Evolutionary conservation across 129 eudicot species (phyloP), one percentile per base, ranked within the genome.

Genomic region (Tanacetum coccineum): DNA sequence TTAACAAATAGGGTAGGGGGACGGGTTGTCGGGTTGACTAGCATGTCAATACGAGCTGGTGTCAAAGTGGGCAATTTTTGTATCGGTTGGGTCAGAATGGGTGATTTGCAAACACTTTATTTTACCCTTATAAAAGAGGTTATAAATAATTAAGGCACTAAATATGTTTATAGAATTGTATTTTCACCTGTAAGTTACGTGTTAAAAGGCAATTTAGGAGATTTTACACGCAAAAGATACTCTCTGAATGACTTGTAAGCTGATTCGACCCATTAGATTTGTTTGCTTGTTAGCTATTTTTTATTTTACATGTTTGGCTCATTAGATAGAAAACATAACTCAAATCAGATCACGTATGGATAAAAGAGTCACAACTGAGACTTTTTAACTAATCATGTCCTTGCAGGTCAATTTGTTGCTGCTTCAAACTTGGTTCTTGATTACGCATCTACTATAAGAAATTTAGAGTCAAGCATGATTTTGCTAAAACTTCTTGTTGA

Each of bases 371-470:
- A 13, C 53, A 6, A 21, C 22, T 9, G 64, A 40, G 10, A 22
- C 44, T 21, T 68, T 40, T 14, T 12, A 40, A 40, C 22, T 66
- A 14, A 17, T 42, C 59, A 42, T 54, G 13, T 76, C 26, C 69
- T 63, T 70, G 88, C 85, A 90, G 97, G 95, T 77, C 68, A 68
- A 22, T 74, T 71, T 62, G 52, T 53, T 40, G 70, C 50, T 76
- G 97, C 87, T 70, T 78, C 78, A 50, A 19, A 84, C 39, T 70
- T 90, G 71, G 74, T 87, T n/a, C 63, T 46, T 61, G 82, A 77
- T 63, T 60, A 36, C 52, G 47, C 53, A 3, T 54, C 57, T 69
- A 77, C 70, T 7, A 45, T 28, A 0, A 72, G 77, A 69, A 59
- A 68, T 64, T 46, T 57, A 12, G 83, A 84, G 59, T 30, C 81